Evolutionary conservation across 331 rosid species (phyloP).

Genomic region (Acacia concinna): DNA sequence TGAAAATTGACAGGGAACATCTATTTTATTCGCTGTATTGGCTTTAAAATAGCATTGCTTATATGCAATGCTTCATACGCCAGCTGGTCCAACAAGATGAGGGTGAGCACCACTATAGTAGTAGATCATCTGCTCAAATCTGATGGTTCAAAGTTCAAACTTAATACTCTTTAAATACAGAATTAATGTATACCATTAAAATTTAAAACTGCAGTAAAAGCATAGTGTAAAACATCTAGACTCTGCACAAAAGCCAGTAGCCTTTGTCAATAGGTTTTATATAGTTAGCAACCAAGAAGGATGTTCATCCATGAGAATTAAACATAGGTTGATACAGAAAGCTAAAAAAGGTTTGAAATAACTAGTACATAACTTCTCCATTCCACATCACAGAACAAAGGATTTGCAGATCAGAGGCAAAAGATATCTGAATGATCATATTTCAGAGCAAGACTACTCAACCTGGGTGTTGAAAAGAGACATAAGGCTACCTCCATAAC

Average conservation of each 20-base stretch:
- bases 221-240: not conserved
- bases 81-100: no score
- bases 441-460: not conserved
- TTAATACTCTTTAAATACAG: no score
- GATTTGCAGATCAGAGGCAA: not conserved
- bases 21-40: no score
- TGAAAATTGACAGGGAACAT: no score
- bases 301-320: not conserved
- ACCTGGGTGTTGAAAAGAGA: not conserved
- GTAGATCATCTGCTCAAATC: not conserved
- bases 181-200: not conserved
- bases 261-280: not conserved
- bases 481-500: not conserved
- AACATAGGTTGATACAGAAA: no score
- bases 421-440: not conserved
- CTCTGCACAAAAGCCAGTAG: not conserved
- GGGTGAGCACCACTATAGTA: not conserved
- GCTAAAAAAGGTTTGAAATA: no score
- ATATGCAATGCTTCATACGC: no score
- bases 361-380: not conserved
- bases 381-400: not conserved
- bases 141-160: no score
- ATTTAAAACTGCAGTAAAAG: not conserved
- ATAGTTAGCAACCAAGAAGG: not conserved
- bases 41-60: no score